Percentiles rank a stretch among this genome's conserved stretches.
Conservation (phyloP, 805 yeast genomes). For the Zygosaccharomyces pseudorouxii region DNA sequence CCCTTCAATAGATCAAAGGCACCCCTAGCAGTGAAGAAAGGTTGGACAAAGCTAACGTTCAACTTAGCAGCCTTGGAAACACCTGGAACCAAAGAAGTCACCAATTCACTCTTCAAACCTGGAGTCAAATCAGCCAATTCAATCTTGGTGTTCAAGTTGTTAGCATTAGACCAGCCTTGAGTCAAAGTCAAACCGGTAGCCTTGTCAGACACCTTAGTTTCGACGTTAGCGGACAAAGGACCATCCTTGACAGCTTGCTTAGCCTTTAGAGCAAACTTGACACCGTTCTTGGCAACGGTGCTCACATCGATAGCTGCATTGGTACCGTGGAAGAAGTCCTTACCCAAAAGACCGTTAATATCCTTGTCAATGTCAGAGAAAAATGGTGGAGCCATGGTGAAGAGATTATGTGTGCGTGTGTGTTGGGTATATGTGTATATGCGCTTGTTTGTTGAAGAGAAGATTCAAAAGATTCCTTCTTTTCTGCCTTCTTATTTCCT, state of each 20-base stretch:
- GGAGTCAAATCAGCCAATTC: constrained; percentile 91
- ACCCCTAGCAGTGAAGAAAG: constrained; percentile 88
- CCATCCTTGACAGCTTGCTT: constrained; percentile 73
- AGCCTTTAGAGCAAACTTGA: constrained; percentile 89
- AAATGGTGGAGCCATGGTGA: constrained; percentile 74
- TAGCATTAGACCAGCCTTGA: constrained; percentile 97
- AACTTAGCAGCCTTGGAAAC: constrained; percentile 84
- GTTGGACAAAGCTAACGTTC: constrained; percentile 87
- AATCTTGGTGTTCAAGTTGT: constrained; percentile 85
- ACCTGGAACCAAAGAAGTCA: constrained; percentile 80
- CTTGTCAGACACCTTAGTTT: constrained; percentile 90
- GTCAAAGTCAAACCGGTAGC: constrained; percentile 87
- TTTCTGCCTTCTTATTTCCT: no score
- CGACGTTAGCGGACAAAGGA: constrained; percentile 81
- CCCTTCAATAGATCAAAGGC: constrained; percentile 94
- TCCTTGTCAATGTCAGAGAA: constrained; percentile 91
- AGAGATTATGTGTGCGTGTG: constrained; percentile 1
- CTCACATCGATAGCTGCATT: constrained; percentile 85
- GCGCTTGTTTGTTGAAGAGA: no score
- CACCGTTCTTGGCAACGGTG: constrained; percentile 95
- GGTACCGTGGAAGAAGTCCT: constrained; percentile 88
- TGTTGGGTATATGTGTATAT: neutral
- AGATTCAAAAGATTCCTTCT: no score
- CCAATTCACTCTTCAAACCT: constrained; percentile 89
- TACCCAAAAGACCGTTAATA: constrained; percentile 82